These are phyloP conservation scores for Pyrus betulifolia DNA, from an alignment of 306 rosid genomes.

Conservation along the genomic window DNA sequence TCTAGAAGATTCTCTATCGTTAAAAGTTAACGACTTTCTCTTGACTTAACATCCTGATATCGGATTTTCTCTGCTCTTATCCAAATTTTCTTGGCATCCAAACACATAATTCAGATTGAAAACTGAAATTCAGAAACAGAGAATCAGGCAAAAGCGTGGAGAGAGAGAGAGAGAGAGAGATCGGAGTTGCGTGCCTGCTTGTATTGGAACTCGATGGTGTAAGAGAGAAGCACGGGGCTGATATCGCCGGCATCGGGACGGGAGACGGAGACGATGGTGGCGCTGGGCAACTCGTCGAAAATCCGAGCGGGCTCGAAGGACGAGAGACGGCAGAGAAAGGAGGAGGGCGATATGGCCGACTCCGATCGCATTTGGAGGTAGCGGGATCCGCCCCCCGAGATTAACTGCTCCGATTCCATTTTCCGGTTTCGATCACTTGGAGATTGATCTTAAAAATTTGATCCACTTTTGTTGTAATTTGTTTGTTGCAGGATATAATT, in stretches of 20 bases:
- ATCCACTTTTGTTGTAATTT: neutral
- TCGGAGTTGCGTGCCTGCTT: conserved; percentile 47
- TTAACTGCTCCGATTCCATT: conserved; percentile 77
- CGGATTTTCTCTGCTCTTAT: neutral
- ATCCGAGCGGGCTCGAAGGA: conserved; percentile 43
- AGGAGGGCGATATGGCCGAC: conserved; percentile 35
- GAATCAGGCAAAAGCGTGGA: conserved; percentile 3
- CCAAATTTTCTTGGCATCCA: conserved; percentile 10
- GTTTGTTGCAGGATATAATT: neutral
- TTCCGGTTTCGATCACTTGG: neutral
- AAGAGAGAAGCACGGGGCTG: conserved; percentile 90
- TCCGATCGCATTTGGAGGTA: conserved; percentile 68
- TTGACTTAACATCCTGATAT: neutral
- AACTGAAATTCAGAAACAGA: neutral
- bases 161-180: neutral
- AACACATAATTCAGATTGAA: neutral
- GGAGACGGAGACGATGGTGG: conserved; percentile 74
- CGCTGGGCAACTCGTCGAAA: conserved; percentile 81
- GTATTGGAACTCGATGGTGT: conserved; percentile 76
- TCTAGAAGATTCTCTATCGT: neutral
- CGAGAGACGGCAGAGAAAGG: conserved; percentile 37
- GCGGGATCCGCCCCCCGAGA: conserved; percentile 41
- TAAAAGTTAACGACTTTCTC: neutral
- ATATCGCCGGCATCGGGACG: conserved; percentile 91
- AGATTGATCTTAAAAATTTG: neutral